phyloP scores from a whole-genome alignment of 257 asterid genomes.

The Asclepias syriaca region DNA sequence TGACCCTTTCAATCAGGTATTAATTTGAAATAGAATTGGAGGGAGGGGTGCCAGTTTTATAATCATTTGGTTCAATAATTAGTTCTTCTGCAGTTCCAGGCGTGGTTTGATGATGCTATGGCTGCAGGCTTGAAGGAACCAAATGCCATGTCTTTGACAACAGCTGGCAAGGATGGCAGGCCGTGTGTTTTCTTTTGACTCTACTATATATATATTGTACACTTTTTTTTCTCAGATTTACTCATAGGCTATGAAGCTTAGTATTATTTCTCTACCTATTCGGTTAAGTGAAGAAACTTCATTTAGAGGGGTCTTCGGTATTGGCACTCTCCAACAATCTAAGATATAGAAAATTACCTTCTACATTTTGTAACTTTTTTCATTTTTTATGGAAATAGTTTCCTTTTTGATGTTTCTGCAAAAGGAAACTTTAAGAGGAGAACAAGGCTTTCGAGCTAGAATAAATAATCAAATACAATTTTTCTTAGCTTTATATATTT shows the following conservation, averaged over 20 bases:
- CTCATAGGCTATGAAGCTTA: neutral
- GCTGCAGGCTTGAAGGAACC: conserved; percentile 87
- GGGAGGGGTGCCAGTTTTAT: neutral
- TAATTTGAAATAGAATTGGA: conserved; percentile 13
- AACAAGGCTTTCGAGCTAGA: neutral
- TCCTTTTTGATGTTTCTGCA: neutral
- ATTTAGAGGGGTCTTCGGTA: neutral
- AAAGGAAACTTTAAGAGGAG: neutral
- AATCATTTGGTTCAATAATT: conserved; percentile 14
- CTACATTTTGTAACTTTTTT: neutral
- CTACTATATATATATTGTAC: neutral
- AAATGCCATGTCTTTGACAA: conserved; percentile 92
- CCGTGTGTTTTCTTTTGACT: conserved; percentile 43
- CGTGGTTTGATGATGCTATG: conserved; percentile 95
- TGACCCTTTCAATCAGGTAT: conserved; percentile 90
- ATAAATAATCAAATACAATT: neutral
- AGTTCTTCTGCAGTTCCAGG: conserved; percentile 61
- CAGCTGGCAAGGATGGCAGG: conserved; percentile 81
- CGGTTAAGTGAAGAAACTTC: neutral
- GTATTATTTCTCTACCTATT: neutral
- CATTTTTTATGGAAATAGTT: neutral
- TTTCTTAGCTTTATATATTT: neutral
- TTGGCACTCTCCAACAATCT: neutral
- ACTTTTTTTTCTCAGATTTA: neutral
- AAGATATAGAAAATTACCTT: neutral